Percentiles rank a stretch among this genome's conserved stretches.
These are phyloP conservation scores for Aureobasidium sp. DNA, from an alignment of 2,329 filamentous ascomycete species.

Conservation along the genomic window DNA sequence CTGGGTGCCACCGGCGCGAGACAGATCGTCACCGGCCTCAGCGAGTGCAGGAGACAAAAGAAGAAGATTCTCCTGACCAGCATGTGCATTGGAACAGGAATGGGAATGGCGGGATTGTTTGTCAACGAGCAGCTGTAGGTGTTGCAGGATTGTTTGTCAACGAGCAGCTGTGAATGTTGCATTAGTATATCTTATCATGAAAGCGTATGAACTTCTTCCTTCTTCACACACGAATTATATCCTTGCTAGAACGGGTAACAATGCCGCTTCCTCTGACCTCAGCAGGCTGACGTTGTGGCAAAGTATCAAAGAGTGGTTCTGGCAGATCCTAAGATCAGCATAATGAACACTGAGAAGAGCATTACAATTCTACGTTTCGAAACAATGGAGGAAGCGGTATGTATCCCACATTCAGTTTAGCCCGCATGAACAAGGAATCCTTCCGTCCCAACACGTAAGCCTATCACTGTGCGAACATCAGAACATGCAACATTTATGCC, in stretches of 20 bases:
- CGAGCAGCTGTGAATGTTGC: conserved; percentile 40
- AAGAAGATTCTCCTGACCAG: conserved; percentile 88
- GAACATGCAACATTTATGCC: too few species aligned
- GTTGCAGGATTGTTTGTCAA: conserved; percentile 45
- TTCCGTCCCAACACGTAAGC: not conserved
- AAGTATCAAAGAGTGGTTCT: too few species aligned
- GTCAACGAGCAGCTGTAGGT: conserved; percentile 51
- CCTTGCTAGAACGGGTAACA: too few species aligned
- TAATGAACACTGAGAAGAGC: not conserved
- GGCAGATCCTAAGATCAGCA: not conserved
- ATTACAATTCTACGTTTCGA: not conserved
- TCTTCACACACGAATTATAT: too few species aligned
- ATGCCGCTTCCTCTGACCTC: too few species aligned
- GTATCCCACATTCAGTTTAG: not conserved
- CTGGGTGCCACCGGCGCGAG: conserved; percentile 70
- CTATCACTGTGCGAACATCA: not conserved
- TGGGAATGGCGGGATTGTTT: conserved; percentile 61
- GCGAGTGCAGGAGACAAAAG: conserved; percentile 73
- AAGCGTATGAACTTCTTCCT: not conserved
- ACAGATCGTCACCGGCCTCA: conserved; percentile 84
- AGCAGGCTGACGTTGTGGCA: too few species aligned
- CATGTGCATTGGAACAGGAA: conserved; percentile 72
- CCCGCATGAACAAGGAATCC: not conserved
- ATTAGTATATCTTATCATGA: not conserved
- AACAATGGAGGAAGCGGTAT: not conserved